A percentile compares a stretch with the other conserved stretches of the same genome.
Evolutionary conservation across 257 asterid genomes (phyloP).

Genomic region (Plantago major): DNA sequence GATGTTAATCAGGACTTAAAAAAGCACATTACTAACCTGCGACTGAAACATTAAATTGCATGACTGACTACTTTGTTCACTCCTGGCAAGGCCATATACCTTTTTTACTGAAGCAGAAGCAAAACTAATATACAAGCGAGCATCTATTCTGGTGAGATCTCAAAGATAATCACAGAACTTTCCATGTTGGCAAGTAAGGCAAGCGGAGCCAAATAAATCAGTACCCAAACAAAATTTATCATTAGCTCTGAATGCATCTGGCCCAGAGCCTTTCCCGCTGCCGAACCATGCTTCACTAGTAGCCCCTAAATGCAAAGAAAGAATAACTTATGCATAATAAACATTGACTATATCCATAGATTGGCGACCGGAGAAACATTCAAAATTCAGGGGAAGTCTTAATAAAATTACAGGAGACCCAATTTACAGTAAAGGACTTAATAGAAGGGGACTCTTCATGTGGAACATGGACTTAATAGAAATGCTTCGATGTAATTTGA

Average conservation of each 20-base stretch:
- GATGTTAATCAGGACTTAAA: not conserved
- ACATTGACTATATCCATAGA: not conserved
- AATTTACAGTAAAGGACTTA: too few relatives aligned
- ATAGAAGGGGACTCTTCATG: too few relatives aligned
- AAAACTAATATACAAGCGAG: conserved; percentile 70
- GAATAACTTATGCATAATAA: not conserved
- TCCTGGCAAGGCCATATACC: conserved; percentile 29
- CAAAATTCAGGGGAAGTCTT: not conserved
- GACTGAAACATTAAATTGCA: conserved; percentile 56
- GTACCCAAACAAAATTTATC: conserved; percentile 51
- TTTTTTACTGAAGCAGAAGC: conserved; percentile 49
- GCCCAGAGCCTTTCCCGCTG: conserved; percentile 28
- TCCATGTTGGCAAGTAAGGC: conserved; percentile 79
- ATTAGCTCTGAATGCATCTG: conserved; percentile 22
- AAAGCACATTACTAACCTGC: conserved; percentile 54
- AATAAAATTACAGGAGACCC: too few relatives aligned
- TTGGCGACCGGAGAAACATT: not conserved
- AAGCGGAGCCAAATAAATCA: conserved; percentile 64
- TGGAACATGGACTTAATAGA: too few relatives aligned
- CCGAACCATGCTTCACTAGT: conserved; percentile 66
- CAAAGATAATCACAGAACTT: conserved; percentile 45
- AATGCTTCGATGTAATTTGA: too few relatives aligned
- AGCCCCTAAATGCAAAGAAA: conserved; percentile 47
- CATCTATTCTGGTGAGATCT: conserved; percentile 85
- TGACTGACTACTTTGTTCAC: conserved; percentile 27